phyloP scores from a whole-genome alignment of 1,284 basidiomycete genomes.

The Blastosporella zonata region DNA sequence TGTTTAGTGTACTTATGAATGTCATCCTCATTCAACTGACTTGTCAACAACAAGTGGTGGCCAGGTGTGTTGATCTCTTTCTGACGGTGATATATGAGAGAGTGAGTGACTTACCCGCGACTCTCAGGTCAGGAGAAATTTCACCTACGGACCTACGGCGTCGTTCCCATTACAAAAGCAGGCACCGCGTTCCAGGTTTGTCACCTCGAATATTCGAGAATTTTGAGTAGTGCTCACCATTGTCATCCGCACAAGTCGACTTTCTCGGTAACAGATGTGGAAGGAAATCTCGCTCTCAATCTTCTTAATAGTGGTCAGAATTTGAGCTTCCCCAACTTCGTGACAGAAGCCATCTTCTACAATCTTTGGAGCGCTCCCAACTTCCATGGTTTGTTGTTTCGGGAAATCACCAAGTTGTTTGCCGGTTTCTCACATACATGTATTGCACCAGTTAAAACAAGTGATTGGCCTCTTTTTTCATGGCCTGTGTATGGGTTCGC shows the following conservation, averaged over 20 bases:
- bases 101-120: background rate
- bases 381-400: slow-evolving; percentile 28
- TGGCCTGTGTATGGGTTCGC: slow-evolving; percentile 36
- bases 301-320: slow-evolving; percentile 33
- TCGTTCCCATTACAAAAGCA: slow-evolving; percentile 23
- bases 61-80: slow-evolving; percentile 23
- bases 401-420: background rate
- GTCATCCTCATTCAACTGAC: background rate
- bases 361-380: slow-evolving; percentile 31
- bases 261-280: slow-evolving; percentile 30
- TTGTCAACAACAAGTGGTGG: slow-evolving; percentile 29
- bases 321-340: slow-evolving; percentile 29
- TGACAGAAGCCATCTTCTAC: slow-evolving; percentile 30
- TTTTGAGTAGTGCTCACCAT: background rate
- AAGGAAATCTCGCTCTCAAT: slow-evolving; percentile 26
- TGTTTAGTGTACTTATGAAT: slow-evolving; percentile 6
- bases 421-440: background rate
- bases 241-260: slow-evolving; percentile 27
- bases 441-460: slow-evolving; percentile 24
- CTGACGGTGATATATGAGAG: background rate
- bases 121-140: slow-evolving; percentile 30
- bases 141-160: slow-evolving; percentile 32
- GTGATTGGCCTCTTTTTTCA: slow-evolving; percentile 27
- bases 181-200: slow-evolving; percentile 34
- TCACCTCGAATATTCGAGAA: background rate